These are phyloP conservation scores for Breviolum minutum DNA, from an alignment of 73 alveolate species.

Conservation along the genomic window DNA sequence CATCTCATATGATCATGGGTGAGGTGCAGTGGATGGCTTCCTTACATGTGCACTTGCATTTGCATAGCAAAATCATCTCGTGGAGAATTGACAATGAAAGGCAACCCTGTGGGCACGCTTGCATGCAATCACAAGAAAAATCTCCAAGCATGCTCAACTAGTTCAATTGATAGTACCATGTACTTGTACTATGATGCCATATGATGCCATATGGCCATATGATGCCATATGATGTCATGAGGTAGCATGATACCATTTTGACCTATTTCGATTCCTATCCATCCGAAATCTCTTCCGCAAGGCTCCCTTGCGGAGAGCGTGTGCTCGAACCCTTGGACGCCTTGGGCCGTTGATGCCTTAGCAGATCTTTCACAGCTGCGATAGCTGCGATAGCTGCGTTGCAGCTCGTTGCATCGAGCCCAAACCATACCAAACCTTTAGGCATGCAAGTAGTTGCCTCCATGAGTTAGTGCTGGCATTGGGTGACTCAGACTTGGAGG, in stretches of 20 bases:
- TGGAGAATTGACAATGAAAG: not conserved
- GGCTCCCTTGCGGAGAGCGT: slow-evolving; percentile 65
- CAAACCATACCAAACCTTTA: not conserved
- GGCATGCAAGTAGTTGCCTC: slow-evolving; percentile 53
- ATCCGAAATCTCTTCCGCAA: not conserved
- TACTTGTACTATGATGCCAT: too few species aligned
- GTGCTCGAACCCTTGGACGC: slow-evolving; percentile 71
- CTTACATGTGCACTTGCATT: not conserved
- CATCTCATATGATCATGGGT: slow-evolving; percentile 70
- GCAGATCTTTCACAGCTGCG: too few species aligned
- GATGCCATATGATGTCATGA: too few species aligned
- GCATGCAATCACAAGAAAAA: too few species aligned
- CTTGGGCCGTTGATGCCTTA: slow-evolving; percentile 25
- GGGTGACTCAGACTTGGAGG: slow-evolving; percentile 79
- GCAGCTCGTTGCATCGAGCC: not conserved
- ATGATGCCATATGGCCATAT: too few species aligned
- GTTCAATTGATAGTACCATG: too few species aligned
- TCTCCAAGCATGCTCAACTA: too few species aligned
- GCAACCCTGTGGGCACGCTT: too few species aligned
- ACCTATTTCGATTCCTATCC: too few species aligned
- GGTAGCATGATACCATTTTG: too few species aligned
- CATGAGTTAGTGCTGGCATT: slow-evolving; percentile 83
- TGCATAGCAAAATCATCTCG: not conserved
- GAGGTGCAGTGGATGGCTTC: slow-evolving; percentile 2
- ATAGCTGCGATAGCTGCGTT: not conserved